Evolutionary conservation across 2,329 filamentous ascomycete genomes (phyloP).

Genomic region (Ascochyta viciae-villosae): DNA sequence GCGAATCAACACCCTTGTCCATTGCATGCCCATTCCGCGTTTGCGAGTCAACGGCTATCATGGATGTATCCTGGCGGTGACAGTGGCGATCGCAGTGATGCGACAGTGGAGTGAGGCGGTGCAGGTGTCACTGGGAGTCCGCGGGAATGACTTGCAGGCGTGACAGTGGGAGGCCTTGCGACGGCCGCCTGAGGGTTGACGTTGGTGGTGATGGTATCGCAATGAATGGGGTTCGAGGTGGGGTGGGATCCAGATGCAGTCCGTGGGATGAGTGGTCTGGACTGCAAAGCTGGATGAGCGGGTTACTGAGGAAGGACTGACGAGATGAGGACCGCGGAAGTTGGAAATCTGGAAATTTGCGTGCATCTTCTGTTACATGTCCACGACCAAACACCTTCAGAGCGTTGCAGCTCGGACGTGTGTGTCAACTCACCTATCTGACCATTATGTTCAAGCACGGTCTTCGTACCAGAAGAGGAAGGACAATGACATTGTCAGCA

Average conservation of each 20-base stretch:
- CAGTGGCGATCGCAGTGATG: not conserved
- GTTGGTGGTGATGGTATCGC: not conserved
- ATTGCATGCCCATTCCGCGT: constrained; percentile 2
- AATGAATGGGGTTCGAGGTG: not conserved
- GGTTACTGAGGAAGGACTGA: constrained; percentile 2
- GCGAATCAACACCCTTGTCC: constrained; percentile 1
- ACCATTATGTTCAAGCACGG: no score
- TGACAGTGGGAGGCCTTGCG: constrained; percentile 3
- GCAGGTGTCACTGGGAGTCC: not conserved
- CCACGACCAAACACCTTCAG: no score
- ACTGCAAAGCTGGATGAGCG: not conserved
- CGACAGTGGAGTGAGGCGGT: constrained; percentile 7
- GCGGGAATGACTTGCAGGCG: constrained; percentile 7
- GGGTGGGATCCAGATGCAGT: not conserved
- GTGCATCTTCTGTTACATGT: no score
- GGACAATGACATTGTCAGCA: no score
- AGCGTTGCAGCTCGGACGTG: no score
- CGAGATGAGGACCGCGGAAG: not conserved
- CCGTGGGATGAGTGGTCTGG: not conserved
- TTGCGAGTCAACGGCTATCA: constrained; percentile 7
- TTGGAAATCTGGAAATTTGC: no score
- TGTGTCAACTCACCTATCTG: not conserved
- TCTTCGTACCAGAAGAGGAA: no score
- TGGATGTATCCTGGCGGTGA: not conserved
- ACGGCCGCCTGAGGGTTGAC: not conserved